phyloP scores from a whole-genome alignment of 2,329 filamentous ascomycete genomes.

The Calonectria pseudoreteaudii region DNA sequence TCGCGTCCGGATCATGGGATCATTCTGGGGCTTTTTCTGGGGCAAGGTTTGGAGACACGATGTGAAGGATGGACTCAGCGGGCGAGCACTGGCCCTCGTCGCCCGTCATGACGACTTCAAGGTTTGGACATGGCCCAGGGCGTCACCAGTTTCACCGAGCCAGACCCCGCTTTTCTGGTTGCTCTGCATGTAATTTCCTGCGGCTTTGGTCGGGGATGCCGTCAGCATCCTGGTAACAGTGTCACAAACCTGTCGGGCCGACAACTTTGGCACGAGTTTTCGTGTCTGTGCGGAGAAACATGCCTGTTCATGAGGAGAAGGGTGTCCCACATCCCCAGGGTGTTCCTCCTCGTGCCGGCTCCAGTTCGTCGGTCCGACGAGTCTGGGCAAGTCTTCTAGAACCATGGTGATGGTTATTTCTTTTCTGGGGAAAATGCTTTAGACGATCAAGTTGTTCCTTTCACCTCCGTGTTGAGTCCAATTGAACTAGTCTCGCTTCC shows the following conservation, averaged over 20 bases:
- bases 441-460: not conserved
- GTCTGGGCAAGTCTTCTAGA: not conserved
- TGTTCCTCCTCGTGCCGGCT: not conserved
- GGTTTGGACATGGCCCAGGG: not conserved
- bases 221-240: not conserved
- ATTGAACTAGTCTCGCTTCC: not conserved
- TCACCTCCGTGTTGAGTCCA: not conserved
- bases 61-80: not conserved
- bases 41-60: conserved; percentile 1
- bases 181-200: not conserved
- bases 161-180: not conserved
- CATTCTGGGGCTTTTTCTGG: conserved; percentile 10
- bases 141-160: not conserved
- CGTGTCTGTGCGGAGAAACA: not conserved
- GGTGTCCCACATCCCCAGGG: not conserved
- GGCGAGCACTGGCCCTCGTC: not conserved
- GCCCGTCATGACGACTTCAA: not conserved
- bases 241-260: not conserved
- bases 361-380: conserved; percentile 2
- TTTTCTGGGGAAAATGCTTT: not conserved
- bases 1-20: conserved; percentile 6
- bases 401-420: not conserved
- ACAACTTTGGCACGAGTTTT: not conserved
- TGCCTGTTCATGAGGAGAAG: not conserved
- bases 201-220: conserved; percentile 1